phyloP scores from a whole-genome alignment of 2,329 filamentous ascomycete genomes.

The Tolypocladium cylindrosporum region DNA sequence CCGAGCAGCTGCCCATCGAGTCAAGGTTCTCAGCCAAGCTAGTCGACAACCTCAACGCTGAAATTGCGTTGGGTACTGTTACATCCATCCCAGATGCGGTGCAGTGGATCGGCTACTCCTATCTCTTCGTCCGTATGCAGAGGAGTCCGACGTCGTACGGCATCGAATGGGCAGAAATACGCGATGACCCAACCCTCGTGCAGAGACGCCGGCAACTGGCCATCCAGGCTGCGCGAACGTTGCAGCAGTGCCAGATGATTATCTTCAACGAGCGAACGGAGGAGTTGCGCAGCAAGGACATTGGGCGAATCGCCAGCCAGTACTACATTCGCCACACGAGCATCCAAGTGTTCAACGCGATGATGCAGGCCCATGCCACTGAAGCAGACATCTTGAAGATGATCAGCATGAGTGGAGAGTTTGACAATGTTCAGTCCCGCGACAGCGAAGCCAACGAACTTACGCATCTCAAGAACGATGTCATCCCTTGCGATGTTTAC shows the following conservation, averaged over 20 bases:
- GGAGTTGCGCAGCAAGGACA: constrained; percentile 86
- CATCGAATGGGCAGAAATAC: constrained; percentile 86
- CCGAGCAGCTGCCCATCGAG: constrained; percentile 92
- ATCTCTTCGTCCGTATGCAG: constrained; percentile 94
- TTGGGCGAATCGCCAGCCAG: constrained; percentile 93
- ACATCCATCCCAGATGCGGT: constrained; percentile 90
- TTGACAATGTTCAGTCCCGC: constrained; percentile 89
- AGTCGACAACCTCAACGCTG: constrained; percentile 93
- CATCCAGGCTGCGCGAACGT: constrained; percentile 74
- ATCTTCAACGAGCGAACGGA: constrained; percentile 95
- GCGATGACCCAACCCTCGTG: constrained; percentile 80
- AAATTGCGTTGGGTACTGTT: constrained; percentile 87
- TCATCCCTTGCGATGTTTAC: constrained; percentile 68
- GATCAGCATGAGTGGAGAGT: constrained; percentile 96
- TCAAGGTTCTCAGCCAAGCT: constrained; percentile 91
- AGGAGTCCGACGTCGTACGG: constrained; percentile 86
- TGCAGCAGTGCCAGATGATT: constrained; percentile 96
- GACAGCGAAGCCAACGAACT: constrained; percentile 87
- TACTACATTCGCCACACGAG: constrained; percentile 92
- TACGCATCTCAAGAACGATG: constrained; percentile 58
- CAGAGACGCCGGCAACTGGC: constrained; percentile 77
- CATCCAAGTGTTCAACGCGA: constrained; percentile 89
- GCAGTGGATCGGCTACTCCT: constrained; percentile 96
- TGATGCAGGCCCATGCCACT: constrained; percentile 78
- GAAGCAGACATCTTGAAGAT: constrained; percentile 92